Evolutionary conservation across 805 yeast species (phyloP).

Genomic region (Candida ascalaphidarum): DNA sequence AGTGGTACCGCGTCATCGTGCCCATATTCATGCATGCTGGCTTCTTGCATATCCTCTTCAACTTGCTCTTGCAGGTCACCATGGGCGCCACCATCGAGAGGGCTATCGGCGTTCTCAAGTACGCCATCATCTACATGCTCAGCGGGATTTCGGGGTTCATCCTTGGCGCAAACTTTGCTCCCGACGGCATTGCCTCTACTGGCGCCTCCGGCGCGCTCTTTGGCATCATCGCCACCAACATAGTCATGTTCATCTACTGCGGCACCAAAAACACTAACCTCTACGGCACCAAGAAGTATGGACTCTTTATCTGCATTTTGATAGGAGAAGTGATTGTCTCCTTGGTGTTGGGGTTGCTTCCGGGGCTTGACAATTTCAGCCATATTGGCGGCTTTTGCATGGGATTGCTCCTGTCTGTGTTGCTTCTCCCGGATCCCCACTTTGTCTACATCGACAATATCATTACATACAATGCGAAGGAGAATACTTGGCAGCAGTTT

Average conservation of each 20-base stretch:
- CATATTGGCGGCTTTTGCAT: conserved; percentile 69
- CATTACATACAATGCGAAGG: conserved; percentile 22
- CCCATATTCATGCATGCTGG: conserved; percentile 74
- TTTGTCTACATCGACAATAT: conserved; percentile 34
- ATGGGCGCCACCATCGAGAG: conserved; percentile 55
- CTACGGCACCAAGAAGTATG: conserved; percentile 39
- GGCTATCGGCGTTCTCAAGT: conserved; percentile 46
- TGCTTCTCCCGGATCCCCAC: conserved; percentile 49
- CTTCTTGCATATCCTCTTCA: conserved; percentile 57
- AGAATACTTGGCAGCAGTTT: conserved; percentile 22
- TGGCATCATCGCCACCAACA: conserved; percentile 58
- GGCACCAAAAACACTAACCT: conserved; percentile 42
- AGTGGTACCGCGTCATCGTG: conserved; percentile 63
- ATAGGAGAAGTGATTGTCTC: conserved; percentile 50
- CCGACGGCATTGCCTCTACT: conserved; percentile 55
- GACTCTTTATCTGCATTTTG: conserved; percentile 36
- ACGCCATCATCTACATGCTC: conserved; percentile 45
- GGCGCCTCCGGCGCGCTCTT: conserved; percentile 70
- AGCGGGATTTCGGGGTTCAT: conserved; percentile 62
- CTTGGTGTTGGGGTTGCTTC: conserved; percentile 57
- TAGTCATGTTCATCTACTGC: conserved; percentile 44
- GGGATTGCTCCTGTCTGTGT: conserved; percentile 45
- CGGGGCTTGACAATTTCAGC: conserved; percentile 68
- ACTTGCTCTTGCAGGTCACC: conserved; percentile 50
- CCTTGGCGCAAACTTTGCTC: conserved; percentile 62